These are phyloP conservation scores for Polytrichum commune DNA, from an alignment of 225 moss, liverwort and hornwort species.

Conservation along the genomic window DNA sequence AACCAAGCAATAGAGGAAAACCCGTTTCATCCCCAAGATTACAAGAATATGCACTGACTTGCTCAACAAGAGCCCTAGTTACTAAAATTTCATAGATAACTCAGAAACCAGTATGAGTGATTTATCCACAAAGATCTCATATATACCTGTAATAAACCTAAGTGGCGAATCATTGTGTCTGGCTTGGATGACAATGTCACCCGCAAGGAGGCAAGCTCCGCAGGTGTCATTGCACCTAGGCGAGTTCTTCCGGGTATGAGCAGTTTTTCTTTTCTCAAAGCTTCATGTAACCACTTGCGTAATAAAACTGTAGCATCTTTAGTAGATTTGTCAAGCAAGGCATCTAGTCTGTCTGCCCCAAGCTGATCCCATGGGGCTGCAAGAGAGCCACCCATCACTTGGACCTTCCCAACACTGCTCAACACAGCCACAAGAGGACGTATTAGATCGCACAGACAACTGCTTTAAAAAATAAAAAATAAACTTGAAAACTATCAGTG, in stretches of 20 bases:
- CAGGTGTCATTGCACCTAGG: conserved; percentile 70
- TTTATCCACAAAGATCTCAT: too few species aligned
- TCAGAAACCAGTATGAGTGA: too few species aligned
- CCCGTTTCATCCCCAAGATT: too few species aligned
- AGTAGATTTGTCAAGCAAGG: conserved; percentile 69
- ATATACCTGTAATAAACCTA: conserved; percentile 53
- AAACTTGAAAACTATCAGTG: too few species aligned
- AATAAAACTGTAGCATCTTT: conserved; percentile 76
- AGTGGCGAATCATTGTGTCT: conserved; percentile 68
- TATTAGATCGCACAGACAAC: too few species aligned
- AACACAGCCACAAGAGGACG: background rate
- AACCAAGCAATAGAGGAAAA: too few species aligned
- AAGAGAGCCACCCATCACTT: conserved; percentile 78
- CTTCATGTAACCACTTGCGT: conserved; percentile 89
- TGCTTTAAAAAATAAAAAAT: too few species aligned
- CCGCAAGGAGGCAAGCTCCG: conserved; percentile 65
- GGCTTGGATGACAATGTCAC: conserved; percentile 62
- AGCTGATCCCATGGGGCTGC: conserved; percentile 66
- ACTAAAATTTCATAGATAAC: too few species aligned
- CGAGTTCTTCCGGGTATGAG: conserved; percentile 63
- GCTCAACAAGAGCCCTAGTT: too few species aligned
- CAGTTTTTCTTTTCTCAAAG: conserved; percentile 68
- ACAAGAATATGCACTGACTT: too few species aligned
- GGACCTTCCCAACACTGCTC: conserved; percentile 34
- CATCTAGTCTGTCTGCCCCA: conserved; percentile 60